phyloP scores from a whole-genome alignment of 179 eudicot species.

The Carnegiea gigantea region DNA sequence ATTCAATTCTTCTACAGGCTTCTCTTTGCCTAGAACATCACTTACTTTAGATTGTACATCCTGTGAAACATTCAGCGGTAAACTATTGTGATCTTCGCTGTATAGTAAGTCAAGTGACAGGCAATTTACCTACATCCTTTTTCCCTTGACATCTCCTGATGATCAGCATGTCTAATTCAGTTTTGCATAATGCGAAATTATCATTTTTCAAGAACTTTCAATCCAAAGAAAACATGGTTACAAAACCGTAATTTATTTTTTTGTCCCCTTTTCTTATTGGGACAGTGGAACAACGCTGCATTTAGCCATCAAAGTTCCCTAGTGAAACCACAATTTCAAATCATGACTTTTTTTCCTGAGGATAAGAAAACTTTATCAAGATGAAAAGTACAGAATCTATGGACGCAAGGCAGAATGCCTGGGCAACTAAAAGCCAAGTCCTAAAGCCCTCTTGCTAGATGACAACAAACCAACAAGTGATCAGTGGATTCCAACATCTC shows the following conservation, averaged over 20 bases:
- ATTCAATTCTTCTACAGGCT: constrained; percentile 88
- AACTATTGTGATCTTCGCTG: neutral
- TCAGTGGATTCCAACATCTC: neutral
- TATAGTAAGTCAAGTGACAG: neutral
- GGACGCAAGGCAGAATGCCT: neutral
- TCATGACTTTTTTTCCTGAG: neutral
- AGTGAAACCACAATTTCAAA: neutral
- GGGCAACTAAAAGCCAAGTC: neutral
- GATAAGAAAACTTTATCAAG: neutral
- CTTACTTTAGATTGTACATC: constrained; percentile 91
- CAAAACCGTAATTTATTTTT: no score
- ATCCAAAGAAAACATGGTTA: neutral
- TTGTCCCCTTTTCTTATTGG: neutral
- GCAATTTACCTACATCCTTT: constrained; percentile 10
- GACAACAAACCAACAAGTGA: neutral
- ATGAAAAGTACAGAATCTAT: neutral
- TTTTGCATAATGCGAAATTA: neutral
- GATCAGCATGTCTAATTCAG: neutral
- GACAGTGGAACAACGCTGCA: neutral
- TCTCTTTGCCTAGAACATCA: constrained; percentile 96
- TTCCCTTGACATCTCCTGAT: neutral
- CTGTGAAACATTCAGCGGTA: constrained; percentile 28
- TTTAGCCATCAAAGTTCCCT: neutral
- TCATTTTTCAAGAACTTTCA: neutral
- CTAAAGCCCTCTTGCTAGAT: neutral